phyloP scores from a whole-genome alignment of 495 filamentous ascomycete genomes.

The Penicilliopsis zonata region DNA sequence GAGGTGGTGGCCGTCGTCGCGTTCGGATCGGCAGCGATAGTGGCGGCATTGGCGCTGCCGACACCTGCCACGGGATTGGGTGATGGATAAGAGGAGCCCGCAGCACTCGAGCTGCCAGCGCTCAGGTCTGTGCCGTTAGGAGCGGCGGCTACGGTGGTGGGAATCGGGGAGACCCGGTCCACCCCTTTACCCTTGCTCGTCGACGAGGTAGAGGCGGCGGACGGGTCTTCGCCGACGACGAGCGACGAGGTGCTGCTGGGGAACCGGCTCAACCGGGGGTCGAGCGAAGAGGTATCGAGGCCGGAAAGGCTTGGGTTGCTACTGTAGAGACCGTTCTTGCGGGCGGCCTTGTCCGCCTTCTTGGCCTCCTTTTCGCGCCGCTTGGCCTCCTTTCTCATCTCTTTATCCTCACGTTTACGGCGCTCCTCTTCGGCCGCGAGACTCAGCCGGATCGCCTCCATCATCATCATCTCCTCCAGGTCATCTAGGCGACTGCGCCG shows the following conservation, averaged over 20 bases:
- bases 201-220: too few species aligned
- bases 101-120: too few species aligned
- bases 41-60: conserved; percentile 1
- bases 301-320: conserved; percentile 32
- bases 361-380: conserved; percentile 74
- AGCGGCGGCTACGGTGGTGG: too few species aligned
- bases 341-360: conserved; percentile 58
- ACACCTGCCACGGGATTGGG: conserved; percentile 1
- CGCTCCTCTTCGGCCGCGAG: conserved; percentile 86
- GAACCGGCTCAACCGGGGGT: conserved; percentile 13
- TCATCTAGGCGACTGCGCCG: conserved; percentile 66
- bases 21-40: conserved; percentile 1
- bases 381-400: conserved; percentile 66
- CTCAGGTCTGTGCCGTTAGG: too few species aligned
- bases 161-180: conserved; percentile 38
- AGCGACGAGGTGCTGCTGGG: conserved; percentile 29
- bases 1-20: too few species aligned
- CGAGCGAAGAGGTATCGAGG: conserved; percentile 17
- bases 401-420: conserved; percentile 68
- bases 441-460: conserved; percentile 85
- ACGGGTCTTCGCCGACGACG: conserved; percentile 23
- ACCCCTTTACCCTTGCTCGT: conserved; percentile 72
- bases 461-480: conserved; percentile 96
- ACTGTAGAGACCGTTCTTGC: conserved; percentile 39
- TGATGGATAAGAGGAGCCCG: conserved; percentile 1